Conservation (phyloP, 768 basidiomycete genomes). For the Kwoniella dejecticola region DNA sequence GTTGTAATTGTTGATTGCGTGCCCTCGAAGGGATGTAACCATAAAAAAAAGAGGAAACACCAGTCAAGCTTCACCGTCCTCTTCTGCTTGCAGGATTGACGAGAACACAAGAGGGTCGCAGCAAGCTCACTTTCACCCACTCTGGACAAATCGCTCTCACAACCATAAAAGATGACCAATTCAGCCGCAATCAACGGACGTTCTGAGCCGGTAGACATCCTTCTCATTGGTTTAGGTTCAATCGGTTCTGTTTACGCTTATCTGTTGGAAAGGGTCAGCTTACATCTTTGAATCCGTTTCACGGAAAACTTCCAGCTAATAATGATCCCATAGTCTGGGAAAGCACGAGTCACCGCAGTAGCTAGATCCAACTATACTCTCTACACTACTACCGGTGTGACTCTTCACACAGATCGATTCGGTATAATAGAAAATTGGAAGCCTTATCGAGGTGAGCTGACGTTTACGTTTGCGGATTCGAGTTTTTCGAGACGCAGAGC, state of each 20-base stretch:
- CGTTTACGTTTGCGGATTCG: neutral
- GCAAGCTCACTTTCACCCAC: too few species aligned
- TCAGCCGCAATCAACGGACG: neutral
- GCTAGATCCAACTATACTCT: constrained; percentile 69
- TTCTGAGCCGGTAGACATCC: constrained; percentile 32
- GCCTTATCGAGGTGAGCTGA: constrained; percentile 65
- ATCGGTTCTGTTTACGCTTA: constrained; percentile 49
- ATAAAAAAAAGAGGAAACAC: neutral
- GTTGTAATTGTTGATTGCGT: neutral
- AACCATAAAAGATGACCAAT: constrained; percentile 10
- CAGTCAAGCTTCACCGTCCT: too few species aligned
- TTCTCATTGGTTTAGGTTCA: constrained; percentile 48
- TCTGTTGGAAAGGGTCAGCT: constrained; percentile 70
- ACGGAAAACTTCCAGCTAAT: neutral
- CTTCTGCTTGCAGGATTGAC: too few species aligned
- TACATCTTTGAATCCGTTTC: neutral
- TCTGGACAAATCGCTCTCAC: too few species aligned
- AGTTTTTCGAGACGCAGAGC: neutral
- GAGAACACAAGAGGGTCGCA: too few species aligned
- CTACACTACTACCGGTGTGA: constrained; percentile 36
- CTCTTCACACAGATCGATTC: constrained; percentile 64
- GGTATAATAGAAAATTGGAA: constrained; percentile 65
- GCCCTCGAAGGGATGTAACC: neutral
- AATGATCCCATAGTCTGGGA: constrained; percentile 58
- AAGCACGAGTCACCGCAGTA: constrained; percentile 69